These are phyloP conservation scores for Arabidopsis lyrata DNA, from an alignment of 441 rosid species.

Conservation along the genomic window DNA sequence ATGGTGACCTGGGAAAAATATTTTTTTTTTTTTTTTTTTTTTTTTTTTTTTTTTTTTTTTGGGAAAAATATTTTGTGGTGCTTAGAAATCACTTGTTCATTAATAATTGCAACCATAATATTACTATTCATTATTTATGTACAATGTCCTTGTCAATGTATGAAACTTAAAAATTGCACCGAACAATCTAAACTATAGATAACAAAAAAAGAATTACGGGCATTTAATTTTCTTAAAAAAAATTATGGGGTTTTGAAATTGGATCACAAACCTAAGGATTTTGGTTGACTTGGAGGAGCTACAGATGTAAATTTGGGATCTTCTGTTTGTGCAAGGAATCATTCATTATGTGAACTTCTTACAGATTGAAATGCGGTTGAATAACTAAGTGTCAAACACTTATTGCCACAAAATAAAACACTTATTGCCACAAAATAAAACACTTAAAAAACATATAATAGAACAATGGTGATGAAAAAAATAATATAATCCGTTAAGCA, in stretches of 20 bases:
- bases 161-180: neutral
- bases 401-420: slow-evolving; percentile 38
- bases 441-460: slow-evolving; percentile 25
- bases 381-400: slow-evolving; percentile 42
- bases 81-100: slow-evolving; percentile 29
- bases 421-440: slow-evolving; percentile 13
- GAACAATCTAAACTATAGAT: too few relatives aligned
- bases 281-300: slow-evolving; percentile 41
- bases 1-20: slow-evolving; percentile 23
- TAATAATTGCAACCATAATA: slow-evolving; percentile 34
- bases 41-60: too few relatives aligned
- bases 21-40: too few relatives aligned
- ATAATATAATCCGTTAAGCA: neutral
- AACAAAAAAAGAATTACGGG: neutral
- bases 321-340: slow-evolving; percentile 46
- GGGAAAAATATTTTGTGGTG: slow-evolving; percentile 13
- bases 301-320: slow-evolving; percentile 29
- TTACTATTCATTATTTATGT: neutral
- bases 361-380: slow-evolving; percentile 27
- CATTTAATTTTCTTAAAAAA: neutral
- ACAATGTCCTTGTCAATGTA: neutral
- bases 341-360: slow-evolving; percentile 20
- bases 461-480: neutral
- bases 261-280: slow-evolving; percentile 27
- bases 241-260: neutral